phyloP scores from a whole-genome alignment of 2,329 filamentous ascomycete species.

The Beauveria varroae region DNA sequence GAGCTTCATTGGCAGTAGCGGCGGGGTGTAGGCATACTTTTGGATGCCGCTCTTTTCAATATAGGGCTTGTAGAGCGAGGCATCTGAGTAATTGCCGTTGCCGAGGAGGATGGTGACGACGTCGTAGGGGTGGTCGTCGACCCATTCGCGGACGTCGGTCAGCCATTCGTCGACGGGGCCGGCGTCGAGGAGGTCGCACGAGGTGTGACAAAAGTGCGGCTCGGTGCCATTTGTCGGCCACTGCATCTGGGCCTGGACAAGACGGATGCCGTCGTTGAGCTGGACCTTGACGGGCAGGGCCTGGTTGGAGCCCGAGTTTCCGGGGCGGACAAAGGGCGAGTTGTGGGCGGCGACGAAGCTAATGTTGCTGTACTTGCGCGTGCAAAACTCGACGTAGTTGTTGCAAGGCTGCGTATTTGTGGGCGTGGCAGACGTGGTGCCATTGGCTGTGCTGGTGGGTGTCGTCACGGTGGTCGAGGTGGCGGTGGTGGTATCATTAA shows the following conservation, averaged over 20 bases:
- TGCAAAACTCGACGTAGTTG: conserved; percentile 68
- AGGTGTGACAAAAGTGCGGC: conserved; percentile 77
- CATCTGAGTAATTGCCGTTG: conserved; percentile 67
- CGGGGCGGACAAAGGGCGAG: conserved; percentile 64
- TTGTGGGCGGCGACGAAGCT: conserved; percentile 75
- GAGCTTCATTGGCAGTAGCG: conserved; percentile 60
- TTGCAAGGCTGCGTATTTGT: conserved; percentile 76
- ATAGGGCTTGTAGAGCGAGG: conserved; percentile 56
- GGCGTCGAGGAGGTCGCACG: conserved; percentile 72
- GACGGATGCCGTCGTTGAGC: conserved; percentile 67
- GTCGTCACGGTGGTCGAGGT: conserved; percentile 24
- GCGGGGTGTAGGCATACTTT: conserved; percentile 66
- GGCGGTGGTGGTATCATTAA: conserved; percentile 24
- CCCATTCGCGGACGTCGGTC: conserved; percentile 61
- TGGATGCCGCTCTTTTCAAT: conserved; percentile 66
- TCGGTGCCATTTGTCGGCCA: conserved; percentile 41
- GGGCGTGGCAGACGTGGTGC: conserved; percentile 33
- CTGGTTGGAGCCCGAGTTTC: conserved; percentile 73
- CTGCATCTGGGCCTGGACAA: conserved; percentile 57
- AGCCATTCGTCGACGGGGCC: conserved; percentile 74
- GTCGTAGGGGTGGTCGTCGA: conserved; percentile 71
- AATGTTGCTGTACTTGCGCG: conserved; percentile 71
- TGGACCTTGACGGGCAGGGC: conserved; percentile 58
- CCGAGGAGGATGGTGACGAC: conserved; percentile 81
- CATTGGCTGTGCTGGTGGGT: conserved; percentile 19